Conservation (phyloP, 805 yeast species). For the Saturnispora hagleri region DNA sequence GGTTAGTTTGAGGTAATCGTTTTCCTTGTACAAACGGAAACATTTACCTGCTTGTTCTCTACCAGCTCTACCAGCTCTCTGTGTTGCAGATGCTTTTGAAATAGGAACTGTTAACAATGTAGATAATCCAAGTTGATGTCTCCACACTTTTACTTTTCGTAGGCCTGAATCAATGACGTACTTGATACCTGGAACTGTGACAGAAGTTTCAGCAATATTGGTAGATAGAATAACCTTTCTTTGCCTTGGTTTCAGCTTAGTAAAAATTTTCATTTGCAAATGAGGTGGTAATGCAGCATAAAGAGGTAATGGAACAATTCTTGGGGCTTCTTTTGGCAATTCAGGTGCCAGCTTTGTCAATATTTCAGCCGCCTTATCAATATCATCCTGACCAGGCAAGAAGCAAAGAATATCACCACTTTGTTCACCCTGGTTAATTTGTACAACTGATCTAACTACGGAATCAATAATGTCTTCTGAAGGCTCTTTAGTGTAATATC, state of each 20-base stretch:
- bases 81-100: slow-evolving; percentile 89
- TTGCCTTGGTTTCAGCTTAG: slow-evolving; percentile 49
- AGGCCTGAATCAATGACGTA: slow-evolving; percentile 91
- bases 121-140: slow-evolving; percentile 87
- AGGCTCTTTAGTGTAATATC: slow-evolving; percentile 52
- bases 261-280: slow-evolving; percentile 75
- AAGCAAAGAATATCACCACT: slow-evolving; percentile 90
- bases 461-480: slow-evolving; percentile 81
- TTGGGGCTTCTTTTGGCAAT: slow-evolving; percentile 67
- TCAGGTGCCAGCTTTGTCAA: slow-evolving; percentile 53
- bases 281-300: slow-evolving; percentile 90
- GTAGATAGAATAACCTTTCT: slow-evolving; percentile 89
- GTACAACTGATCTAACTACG: slow-evolving; percentile 62
- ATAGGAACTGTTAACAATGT: slow-evolving; percentile 86
- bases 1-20: slow-evolving; percentile 52
- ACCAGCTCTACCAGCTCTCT: slow-evolving; percentile 98
- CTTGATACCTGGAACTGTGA: slow-evolving; percentile 89
- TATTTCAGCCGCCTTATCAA: slow-evolving; percentile 69
- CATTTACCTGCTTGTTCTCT: slow-evolving; percentile 98
- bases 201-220: slow-evolving; percentile 95
- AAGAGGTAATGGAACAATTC: slow-evolving; percentile 68
- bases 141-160: slow-evolving; percentile 90
- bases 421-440: slow-evolving; percentile 69
- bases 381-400: slow-evolving; percentile 95
- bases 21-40: slow-evolving; percentile 73